Evolutionary conservation across 148 eudicot species (phyloP).

Genomic region (Selenicereus undatus): DNA sequence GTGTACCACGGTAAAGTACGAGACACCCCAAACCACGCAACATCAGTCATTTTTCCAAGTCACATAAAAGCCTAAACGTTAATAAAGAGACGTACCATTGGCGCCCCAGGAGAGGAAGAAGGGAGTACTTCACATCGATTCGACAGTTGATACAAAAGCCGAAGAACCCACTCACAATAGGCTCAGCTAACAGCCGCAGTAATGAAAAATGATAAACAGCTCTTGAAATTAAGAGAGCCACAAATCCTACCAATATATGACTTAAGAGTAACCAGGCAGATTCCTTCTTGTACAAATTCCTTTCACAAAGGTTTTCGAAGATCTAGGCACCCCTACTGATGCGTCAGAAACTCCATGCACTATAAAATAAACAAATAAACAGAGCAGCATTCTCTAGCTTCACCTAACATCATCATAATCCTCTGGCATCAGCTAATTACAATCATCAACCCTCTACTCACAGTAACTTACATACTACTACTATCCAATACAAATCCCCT

Average conservation of each 20-base stretch:
- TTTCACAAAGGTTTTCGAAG: background rate
- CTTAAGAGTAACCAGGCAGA: constrained; percentile 1
- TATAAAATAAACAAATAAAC: constrained; percentile 15
- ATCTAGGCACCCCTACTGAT: constrained; percentile 15
- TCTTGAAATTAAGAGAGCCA: background rate
- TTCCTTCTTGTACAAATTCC: constrained; percentile 18
- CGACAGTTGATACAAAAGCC: no score
- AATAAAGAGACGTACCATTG: no score
- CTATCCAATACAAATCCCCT: constrained; percentile 14
- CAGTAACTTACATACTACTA: constrained; percentile 21
- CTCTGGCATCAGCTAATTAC: constrained; percentile 19
- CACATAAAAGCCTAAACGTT: no score
- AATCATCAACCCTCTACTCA: constrained; percentile 20
- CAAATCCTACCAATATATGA: constrained; percentile 15
- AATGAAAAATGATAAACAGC: no score
- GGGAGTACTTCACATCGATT: no score
- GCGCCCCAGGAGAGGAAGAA: no score
- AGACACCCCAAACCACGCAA: no score
- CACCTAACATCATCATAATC: constrained; percentile 19
- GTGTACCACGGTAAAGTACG: no score
- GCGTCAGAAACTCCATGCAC: constrained; percentile 7
- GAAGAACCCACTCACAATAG: no score
- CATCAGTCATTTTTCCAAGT: no score
- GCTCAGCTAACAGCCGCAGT: no score
- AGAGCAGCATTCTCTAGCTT: constrained; percentile 5